Percentiles rank a stretch among this genome's conserved stretches.
These are phyloP conservation scores for Venturia nashicola DNA, from an alignment of 2,329 filamentous ascomycete species.

Conservation along the genomic window DNA sequence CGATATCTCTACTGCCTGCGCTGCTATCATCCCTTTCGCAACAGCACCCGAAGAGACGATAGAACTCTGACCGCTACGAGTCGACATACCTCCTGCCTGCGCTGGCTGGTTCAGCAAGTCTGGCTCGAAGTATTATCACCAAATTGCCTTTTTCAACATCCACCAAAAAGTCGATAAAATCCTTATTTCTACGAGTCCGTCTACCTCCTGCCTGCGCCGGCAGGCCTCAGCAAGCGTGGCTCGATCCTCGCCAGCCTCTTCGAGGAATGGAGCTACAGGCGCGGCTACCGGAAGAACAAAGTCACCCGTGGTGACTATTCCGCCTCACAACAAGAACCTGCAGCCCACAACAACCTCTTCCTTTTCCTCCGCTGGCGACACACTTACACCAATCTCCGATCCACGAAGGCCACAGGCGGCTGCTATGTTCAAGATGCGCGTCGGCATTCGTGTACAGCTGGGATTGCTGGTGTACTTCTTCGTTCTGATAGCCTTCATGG, in stretches of 20 bases:
- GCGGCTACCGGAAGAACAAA: not conserved
- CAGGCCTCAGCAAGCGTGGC: not conserved
- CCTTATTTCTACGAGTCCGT: not conserved
- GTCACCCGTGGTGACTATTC: not conserved
- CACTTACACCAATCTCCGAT: not conserved
- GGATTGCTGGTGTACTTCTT: slow-evolving; percentile 64
- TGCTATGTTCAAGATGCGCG: slow-evolving; percentile 27
- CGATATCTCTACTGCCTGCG: no score
- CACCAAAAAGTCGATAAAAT: not conserved
- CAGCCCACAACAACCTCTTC: not conserved
- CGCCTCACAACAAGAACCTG: not conserved
- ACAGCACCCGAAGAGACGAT: not conserved
- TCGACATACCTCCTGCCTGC: no score
- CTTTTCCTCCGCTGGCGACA: not conserved
- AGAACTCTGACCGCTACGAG: no score
- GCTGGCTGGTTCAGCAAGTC: no score
- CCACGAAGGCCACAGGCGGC: not conserved
- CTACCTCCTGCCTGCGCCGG: not conserved
- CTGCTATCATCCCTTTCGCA: not conserved
- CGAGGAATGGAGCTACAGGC: not conserved
- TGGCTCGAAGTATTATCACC: no score
- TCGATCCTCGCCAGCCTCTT: not conserved
- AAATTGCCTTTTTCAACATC: no score
- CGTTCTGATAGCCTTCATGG: slow-evolving; percentile 53
- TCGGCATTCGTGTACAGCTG: slow-evolving; percentile 81